phyloP scores from a whole-genome alignment of 2,329 filamentous ascomycete species.

The Aspergillus sp. region DNA sequence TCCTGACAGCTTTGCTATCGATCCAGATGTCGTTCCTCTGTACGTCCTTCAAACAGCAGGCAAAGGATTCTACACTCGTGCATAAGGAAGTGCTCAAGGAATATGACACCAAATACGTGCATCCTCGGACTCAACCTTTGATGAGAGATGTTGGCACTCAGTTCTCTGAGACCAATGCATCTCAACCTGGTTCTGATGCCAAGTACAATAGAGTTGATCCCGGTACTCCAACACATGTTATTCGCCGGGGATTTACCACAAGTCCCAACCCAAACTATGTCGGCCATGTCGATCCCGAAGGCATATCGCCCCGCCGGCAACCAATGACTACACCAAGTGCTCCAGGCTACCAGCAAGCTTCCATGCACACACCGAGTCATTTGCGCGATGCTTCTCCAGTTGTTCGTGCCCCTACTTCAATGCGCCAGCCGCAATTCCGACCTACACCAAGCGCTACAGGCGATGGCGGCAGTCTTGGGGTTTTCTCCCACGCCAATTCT shows the following conservation, averaged over 20 bases:
- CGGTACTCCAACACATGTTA: constrained; percentile 57
- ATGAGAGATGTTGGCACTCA: constrained; percentile 78
- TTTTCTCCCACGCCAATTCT: constrained; percentile 74
- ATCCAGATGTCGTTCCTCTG: constrained; percentile 71
- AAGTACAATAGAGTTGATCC: constrained; percentile 54
- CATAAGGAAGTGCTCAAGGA: constrained; percentile 91
- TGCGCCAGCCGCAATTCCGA: constrained; percentile 53
- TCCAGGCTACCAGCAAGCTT: constrained; percentile 23
- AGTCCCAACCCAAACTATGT: constrained; percentile 80
- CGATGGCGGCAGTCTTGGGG: constrained; percentile 73
- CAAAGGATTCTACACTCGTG: constrained; percentile 76
- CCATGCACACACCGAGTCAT: constrained; percentile 38
- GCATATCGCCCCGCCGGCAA: constrained; percentile 32
- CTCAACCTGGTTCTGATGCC: constrained; percentile 35
- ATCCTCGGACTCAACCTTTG: constrained; percentile 77
- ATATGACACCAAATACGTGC: constrained; percentile 93
- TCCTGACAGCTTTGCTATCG: constrained; percentile 71
- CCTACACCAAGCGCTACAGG: constrained; percentile 39
- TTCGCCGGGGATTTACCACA: constrained; percentile 73
- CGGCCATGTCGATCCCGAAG: constrained; percentile 67
- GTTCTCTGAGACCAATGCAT: constrained; percentile 47
- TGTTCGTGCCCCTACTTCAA: constrained; percentile 38
- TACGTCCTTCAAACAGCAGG: constrained; percentile 73
- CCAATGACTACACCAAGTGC: constrained; percentile 42
- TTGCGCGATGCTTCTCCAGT: constrained; percentile 45